These are phyloP conservation scores for Aureobasidium sp. DNA, from an alignment of 2,329 filamentous ascomycete species.

Conservation along the genomic window DNA sequence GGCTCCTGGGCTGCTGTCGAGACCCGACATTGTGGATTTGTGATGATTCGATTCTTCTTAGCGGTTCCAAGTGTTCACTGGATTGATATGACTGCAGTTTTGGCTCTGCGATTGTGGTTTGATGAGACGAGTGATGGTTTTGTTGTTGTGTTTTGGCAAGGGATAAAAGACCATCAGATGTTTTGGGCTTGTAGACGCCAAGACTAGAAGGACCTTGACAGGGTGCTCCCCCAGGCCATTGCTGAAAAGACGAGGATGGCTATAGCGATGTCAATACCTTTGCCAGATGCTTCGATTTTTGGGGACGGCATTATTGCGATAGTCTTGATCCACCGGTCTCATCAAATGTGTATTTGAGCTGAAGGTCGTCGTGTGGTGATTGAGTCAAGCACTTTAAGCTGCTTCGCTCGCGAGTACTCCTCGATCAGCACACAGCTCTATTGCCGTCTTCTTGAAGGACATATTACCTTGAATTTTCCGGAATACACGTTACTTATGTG, in stretches of 20 bases:
- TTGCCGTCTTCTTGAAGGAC: neutral
- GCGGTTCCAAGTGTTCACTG: neutral
- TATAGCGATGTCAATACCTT: neutral
- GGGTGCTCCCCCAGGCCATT: neutral
- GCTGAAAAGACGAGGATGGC: neutral
- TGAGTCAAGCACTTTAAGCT: neutral
- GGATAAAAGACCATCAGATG: neutral
- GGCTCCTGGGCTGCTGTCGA: constrained; percentile 12
- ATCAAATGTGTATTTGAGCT: too few relatives aligned
- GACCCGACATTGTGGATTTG: neutral
- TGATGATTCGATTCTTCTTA: neutral
- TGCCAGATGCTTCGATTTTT: neutral
- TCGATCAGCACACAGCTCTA: too few relatives aligned
- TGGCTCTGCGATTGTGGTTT: neutral
- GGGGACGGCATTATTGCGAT: neutral
- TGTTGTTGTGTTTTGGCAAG: neutral
- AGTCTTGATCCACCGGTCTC: too few relatives aligned
- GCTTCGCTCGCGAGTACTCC: neutral
- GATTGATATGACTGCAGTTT: neutral
- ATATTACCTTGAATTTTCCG: neutral
- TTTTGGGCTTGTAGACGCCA: neutral
- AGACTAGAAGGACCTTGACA: neutral
- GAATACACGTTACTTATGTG: neutral
- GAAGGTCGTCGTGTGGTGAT: neutral
- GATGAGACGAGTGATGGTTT: neutral